Base-by-base conservation (phyloP, 2,329 filamentous ascomycete genomes). In the Ophiosphaerella narmari region DNA sequence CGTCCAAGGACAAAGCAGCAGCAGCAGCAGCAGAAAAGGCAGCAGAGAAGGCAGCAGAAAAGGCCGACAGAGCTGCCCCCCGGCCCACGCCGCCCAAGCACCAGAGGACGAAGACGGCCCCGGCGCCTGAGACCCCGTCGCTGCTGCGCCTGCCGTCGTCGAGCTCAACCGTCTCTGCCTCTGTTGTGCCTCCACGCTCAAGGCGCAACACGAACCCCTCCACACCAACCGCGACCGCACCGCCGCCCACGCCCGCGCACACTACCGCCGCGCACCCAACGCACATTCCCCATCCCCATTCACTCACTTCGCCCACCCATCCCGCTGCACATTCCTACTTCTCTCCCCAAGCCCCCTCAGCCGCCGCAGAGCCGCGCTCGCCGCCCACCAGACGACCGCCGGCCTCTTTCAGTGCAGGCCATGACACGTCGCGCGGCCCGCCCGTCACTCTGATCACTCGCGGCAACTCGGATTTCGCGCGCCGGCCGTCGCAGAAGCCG, bases 371-470 rank as follows among this genome's bases (percentile, higher is more conserved):
- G 34, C 36, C 62, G 33, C 66, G 67, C 57, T 70, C 66, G 43
- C 65, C 70, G 16, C 57, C 55, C 35, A 48, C 55, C 32, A 71
- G 71, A 67, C 67, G 74, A 56, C 72, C 77, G 26, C 78, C 78
- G 35, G 77, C 77, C 21, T 80, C 78, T 41, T 74, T 74, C 55
- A 78, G 75, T 57, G 77, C 72, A 78, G 74, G 77, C 78, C 60
- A 78, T 81, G 76, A 78, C 63, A 79, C 76, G 26, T 75, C 72
- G 48, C 69, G 74, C 61, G 80, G 78, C 51, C 79, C 80, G 39
- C 79, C 78, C 43, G 76, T 80, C 50, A 75, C 78, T n/a, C 73
- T 80, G 50, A 76, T 78, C 51, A 80, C 78, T 43, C 77, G 78
- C 46, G 63, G 66, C 26, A 61, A 65, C 48, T 60, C 61, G 13